Base-by-base conservation (phyloP, 2,329 filamentous ascomycete genomes). In the Exophiala xenobiotica region DNA sequence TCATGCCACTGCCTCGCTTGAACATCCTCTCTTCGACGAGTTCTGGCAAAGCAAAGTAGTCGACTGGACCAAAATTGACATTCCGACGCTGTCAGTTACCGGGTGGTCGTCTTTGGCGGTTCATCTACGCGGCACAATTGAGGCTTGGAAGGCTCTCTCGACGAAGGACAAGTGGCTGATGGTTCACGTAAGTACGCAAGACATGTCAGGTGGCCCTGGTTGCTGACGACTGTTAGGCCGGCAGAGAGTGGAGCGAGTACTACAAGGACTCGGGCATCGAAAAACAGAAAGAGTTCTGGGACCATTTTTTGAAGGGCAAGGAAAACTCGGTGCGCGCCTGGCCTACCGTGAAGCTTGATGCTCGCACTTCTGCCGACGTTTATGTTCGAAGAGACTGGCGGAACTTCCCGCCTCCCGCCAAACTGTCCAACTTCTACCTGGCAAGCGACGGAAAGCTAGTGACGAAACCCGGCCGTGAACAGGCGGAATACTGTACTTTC, bases 51-150 rank as follows among this genome's bases (percentile, higher is more conserved):
- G 85, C 51, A 76, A 0, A 80, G 76, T 35, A 85, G 82, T 59
- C 82, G 71, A 79, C 40, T 73, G 85, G 65, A 76, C 71, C 16
- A 82, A 88, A 54, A 86, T 88, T 33, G 74, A 84, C 50, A 83
- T 87, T 0, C 85, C 85, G 0, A 62, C 88, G 0, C 74, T 88
- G 0, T 81, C 77, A 0, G 84, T 87, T 0, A 85, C 78, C 0
- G 88, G 87, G 64, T 87, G 83, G 83, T 85, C 83, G 8, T 84
- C 84, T 1, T 87, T 87, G 42, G 67, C 83, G 3, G 74, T 88
- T 1, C 85, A 88, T 59, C 73, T 87, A 5, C 75, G 85, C 4
- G 85, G 85, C 2, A 88, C 88, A 57, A 75, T 88, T 6, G 76
- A 85, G 60, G 85, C 85, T 0, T 88, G 51, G 58, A 33, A 70